Evolutionary conservation across 495 filamentous ascomycete genomes (phyloP), one percentile per base, ranked within the genome.

Genomic region (Talaromyces wortmannii): DNA sequence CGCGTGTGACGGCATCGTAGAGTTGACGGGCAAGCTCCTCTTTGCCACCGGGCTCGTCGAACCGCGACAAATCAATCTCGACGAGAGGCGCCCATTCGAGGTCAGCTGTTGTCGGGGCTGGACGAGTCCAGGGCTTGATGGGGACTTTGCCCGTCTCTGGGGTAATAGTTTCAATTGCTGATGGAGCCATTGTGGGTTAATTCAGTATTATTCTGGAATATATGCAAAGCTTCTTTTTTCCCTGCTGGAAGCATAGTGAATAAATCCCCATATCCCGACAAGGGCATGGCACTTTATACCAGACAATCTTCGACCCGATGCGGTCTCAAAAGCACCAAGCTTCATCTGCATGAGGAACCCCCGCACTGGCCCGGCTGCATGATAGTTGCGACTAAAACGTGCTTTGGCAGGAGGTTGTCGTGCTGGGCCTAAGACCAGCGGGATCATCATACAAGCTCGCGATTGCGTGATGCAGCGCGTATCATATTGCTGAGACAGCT

Each of bases 41-140:
- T 60, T 77, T 81, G 4, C 79, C 79, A 42, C 77, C 78, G 5
- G 76, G 74, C n/a, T 64, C 44, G 47, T 76, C 68, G 52, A 74
- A 78, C 3, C 69, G 63, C 13, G 68, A 68, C 4, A 82, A 68
- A 59, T 83, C 78, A 16, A 83, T 63, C 3, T 71, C 77, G 30
- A 70, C 59, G 7, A 83, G 66, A 32, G 78, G 73, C 7, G 78
- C 77, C 73, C 77, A 81, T 46, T 70, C 63, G 13, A 67, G 59
- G 12, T 67, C 44, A 30, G 66, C 66, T 11, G 58, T 53, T 1
- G 72, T 76, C 10, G 62, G 62, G 11, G 52, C 47, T 6, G 72
- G 72, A 7, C 73, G 68, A 42, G 44, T 59, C 71, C 73, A 76
- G n/a, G 70, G 50, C 53, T 72, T 71, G 11, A 73, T 54, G 0